Evolutionary conservation across 2,329 filamentous ascomycete genomes (phyloP).

Genomic region (Monilinia laxa): DNA sequence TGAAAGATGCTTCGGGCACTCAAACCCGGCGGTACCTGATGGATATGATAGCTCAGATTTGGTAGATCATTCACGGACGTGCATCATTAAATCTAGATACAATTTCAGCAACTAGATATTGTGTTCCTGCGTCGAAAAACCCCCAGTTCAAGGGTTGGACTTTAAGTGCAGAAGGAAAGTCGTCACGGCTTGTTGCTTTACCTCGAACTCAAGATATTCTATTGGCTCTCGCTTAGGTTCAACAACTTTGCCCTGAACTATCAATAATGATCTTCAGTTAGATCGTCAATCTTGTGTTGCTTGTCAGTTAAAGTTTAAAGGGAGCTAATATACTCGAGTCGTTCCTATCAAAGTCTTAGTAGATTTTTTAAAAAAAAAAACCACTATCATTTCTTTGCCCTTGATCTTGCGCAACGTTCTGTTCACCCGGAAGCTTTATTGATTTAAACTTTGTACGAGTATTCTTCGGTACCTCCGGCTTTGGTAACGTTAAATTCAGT

Average conservation of each 20-base stretch:
- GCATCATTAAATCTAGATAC: conserved; percentile 23
- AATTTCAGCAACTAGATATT: conserved; percentile 20
- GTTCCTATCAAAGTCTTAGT: conserved; percentile 22
- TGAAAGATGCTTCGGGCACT: conserved; percentile 18
- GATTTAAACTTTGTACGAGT: conserved; percentile 29
- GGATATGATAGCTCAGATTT: conserved; percentile 24
- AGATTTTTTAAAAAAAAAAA: conserved; percentile 1
- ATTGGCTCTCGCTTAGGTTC: conserved; percentile 5
- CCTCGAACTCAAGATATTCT: not conserved
- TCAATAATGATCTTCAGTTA: conserved; percentile 16
- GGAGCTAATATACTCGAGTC: conserved; percentile 28
- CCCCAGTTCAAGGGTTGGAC: conserved; percentile 17
- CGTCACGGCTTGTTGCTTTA: conserved; percentile 25
- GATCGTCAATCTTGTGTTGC: conserved; percentile 27
- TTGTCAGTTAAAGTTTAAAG: conserved; percentile 31
- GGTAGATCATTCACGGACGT: conserved; percentile 19
- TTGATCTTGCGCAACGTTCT: conserved; percentile 27
- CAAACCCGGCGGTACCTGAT: conserved; percentile 22
- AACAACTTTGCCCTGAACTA: not conserved
- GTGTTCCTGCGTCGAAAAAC: conserved; percentile 22
- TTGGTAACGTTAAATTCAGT: conserved; percentile 30
- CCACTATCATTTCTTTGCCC: conserved; percentile 4
- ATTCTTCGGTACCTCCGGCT: conserved; percentile 29
- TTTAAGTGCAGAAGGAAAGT: conserved; percentile 23
- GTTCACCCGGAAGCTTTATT: conserved; percentile 29